Evolutionary conservation across 495 filamentous ascomycete genomes (phyloP), one percentile per base, ranked within the genome.

Genomic region (Aspergillus baeticus): DNA sequence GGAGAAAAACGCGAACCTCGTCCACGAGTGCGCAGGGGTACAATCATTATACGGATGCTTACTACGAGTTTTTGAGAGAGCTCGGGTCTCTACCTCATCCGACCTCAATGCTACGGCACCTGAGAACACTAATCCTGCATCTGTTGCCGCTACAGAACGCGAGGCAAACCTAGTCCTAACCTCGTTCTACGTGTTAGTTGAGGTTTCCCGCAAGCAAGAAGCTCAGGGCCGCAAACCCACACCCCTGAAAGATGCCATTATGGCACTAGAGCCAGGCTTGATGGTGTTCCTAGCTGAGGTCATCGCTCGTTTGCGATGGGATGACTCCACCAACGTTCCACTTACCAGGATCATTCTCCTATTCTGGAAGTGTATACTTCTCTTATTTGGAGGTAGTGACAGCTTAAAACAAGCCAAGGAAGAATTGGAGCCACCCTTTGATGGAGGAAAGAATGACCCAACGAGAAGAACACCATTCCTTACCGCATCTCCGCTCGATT

Each of bases 401-500:
- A 84, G 89, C 35, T 77, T 96, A n/a, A 81, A 86, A 20, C 78
- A 81, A 44, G 82, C 87, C 43, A 98, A 97, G 68, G 74, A 77
- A 51, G 84, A 59, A 13, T 55, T 82, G 18, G 73, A 77, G 46
- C 71, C 77, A 17, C 56, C 62, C 15, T 57, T 69, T 26, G 63
- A 70, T 10, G 57, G 65, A 6, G 61, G 70, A 26, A 67, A 73
- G 29, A 68, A 74, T 34, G 64, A 66, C 35, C 51, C 67, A 4
- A 69, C 66, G 18, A 64, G 71, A 46, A 59, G 77, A 61, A 69
- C 74, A 69, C 69, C 83, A 0, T 71, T 91, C 35, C 91, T 98
- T 53, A 95, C 87, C 1, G 92, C 94, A 5, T 96, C 92, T 10
- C 94, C 95, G 11, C 77, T 98, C 10, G 95, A 98, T 64, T 98